phyloP scores from a whole-genome alignment of 2,329 filamentous ascomycete genomes.

The Cucurbitaria berberidis region DNA sequence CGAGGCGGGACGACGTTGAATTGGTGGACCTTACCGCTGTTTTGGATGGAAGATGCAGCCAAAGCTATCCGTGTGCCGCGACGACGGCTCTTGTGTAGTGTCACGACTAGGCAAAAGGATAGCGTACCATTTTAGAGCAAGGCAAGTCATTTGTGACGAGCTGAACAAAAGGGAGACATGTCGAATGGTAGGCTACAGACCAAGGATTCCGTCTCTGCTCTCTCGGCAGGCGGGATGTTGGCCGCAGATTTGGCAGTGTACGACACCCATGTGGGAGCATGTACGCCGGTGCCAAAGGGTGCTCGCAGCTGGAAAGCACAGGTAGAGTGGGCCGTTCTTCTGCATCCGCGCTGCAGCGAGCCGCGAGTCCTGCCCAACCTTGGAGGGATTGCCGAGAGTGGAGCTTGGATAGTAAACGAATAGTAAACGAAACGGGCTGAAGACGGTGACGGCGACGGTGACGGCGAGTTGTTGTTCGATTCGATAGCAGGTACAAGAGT shows the following conservation, averaged over 20 bases:
- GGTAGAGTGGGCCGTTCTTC: constrained; percentile 28
- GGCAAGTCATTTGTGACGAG: constrained; percentile 21
- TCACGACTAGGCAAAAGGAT: constrained; percentile 23
- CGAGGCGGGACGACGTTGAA: constrained; percentile 41
- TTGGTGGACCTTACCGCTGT: constrained; percentile 35
- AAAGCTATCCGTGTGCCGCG: constrained; percentile 33
- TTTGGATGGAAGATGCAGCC: constrained; percentile 27
- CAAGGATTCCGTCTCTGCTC: constrained; percentile 13
- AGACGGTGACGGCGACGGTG: constrained; percentile 8
- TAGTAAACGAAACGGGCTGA: constrained; percentile 25
- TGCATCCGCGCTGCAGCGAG: constrained; percentile 33
- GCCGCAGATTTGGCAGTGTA: constrained; percentile 17
- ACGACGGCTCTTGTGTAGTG: constrained; percentile 30
- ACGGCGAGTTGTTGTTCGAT: constrained; percentile 15
- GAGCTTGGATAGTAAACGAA: constrained; percentile 20
- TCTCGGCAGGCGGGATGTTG: constrained; percentile 28
- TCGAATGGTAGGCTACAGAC: constrained; percentile 9
- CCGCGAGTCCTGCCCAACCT: constrained; percentile 29
- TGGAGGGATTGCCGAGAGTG: constrained; percentile 16
- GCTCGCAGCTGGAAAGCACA: constrained; percentile 20
- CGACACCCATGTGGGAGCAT: constrained; percentile 29
- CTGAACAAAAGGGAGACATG: constrained; percentile 21
- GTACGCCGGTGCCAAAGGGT: constrained; percentile 25
- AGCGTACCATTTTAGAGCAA: constrained; percentile 5
- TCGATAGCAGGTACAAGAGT: constrained; percentile 1